Conservation (phyloP, 352 stramenopile genomes). For the Phytophthora sojae region DNA sequence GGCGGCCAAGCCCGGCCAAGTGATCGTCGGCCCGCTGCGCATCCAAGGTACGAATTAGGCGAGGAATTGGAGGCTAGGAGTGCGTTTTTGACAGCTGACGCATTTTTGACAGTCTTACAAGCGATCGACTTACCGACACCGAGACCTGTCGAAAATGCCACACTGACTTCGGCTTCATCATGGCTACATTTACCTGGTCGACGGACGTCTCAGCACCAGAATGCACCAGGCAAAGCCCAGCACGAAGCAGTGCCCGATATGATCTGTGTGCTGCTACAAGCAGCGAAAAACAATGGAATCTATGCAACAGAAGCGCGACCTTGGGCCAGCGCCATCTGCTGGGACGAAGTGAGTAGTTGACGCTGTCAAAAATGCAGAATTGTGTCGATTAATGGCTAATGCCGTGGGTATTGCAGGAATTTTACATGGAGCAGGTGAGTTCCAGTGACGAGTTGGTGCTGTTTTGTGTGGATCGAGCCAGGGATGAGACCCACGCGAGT, state of each 20-base stretch:
- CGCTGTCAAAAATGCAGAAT: background rate
- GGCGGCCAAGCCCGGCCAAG: constrained; percentile 52
- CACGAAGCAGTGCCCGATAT: constrained; percentile 37
- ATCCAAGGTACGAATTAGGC: constrained; percentile 54
- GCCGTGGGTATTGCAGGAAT: constrained; percentile 52
- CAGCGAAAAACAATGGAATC: constrained; percentile 32
- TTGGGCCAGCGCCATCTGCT: constrained; percentile 49
- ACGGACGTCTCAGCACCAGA: constrained; percentile 27
- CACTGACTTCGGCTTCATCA: constrained; percentile 31
- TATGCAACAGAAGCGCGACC: constrained; percentile 56
- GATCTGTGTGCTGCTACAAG: constrained; percentile 59
- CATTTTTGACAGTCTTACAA: constrained; percentile 47
- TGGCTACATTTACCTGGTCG: constrained; percentile 58
- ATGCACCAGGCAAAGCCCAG: constrained; percentile 32
- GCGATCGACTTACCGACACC: constrained; percentile 59
- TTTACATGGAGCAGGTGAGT: constrained; percentile 71
- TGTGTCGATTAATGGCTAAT: background rate
- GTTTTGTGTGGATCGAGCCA: constrained; percentile 72
- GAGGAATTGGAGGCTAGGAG: background rate
- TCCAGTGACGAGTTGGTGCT: constrained; percentile 72
- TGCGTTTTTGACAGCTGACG: constrained; percentile 15
- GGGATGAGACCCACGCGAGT: constrained; percentile 51
- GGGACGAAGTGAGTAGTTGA: constrained; percentile 56
- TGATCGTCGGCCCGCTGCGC: constrained; percentile 56
- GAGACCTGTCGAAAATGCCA: constrained; percentile 26